Conservation (phyloP, 2,329 filamentous ascomycete species). For the Lecanicillium sp. region DNA sequence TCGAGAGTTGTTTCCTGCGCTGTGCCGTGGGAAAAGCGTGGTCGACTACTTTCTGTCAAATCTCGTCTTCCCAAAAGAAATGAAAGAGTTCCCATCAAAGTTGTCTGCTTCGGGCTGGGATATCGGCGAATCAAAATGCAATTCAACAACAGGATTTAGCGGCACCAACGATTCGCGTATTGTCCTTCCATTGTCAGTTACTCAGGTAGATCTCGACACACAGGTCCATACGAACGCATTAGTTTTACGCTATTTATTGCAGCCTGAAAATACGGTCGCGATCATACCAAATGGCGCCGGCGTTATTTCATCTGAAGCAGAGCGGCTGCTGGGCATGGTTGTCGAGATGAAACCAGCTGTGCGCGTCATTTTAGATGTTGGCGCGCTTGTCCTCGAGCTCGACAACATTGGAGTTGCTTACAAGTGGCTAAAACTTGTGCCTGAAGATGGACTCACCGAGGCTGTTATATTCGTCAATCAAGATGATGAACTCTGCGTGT, state of each 20-base stretch:
- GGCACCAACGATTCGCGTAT: constrained; percentile 59
- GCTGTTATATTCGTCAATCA: constrained; percentile 52
- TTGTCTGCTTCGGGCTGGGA: constrained; percentile 65
- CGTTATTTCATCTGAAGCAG: constrained; percentile 22
- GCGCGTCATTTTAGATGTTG: constrained; percentile 63
- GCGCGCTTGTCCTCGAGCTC: constrained; percentile 62
- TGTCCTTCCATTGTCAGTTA: constrained; percentile 50
- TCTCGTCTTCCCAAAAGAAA: constrained; percentile 55
- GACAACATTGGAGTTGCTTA: constrained; percentile 48
- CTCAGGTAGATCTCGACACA: constrained; percentile 11
- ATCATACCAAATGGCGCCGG: neutral
- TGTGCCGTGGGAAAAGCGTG: constrained; percentile 45
- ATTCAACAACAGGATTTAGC: constrained; percentile 59
- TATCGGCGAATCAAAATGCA: constrained; percentile 39
- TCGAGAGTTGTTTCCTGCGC: constrained; percentile 42
- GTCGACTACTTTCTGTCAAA: constrained; percentile 59
- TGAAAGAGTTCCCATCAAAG: constrained; percentile 58
- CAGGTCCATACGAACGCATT: constrained; percentile 63
- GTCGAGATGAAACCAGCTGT: constrained; percentile 24
- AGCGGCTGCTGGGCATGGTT: constrained; percentile 33
- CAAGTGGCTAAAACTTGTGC: constrained; percentile 40
- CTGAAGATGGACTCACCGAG: constrained; percentile 10
- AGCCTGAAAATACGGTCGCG: constrained; percentile 41
- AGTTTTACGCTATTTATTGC: constrained; percentile 55
- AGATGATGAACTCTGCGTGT: constrained; percentile 47